Base-by-base conservation (phyloP, 1,284 basidiomycete genomes). In the Inonotus obliquus region DNA sequence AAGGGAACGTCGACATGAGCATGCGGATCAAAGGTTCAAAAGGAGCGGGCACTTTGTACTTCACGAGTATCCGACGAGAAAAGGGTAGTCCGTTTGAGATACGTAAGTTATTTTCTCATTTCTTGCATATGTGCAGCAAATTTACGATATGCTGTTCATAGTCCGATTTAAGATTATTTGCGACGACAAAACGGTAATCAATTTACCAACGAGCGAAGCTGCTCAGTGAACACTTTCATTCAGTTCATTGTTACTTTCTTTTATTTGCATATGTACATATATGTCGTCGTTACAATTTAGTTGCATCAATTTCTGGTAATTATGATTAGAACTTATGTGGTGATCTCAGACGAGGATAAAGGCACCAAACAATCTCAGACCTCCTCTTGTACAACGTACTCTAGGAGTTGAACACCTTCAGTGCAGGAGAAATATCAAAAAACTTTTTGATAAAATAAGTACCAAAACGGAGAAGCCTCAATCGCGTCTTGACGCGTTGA, bases 41-140 rank as follows among this genome's bases (percentile, higher is more conserved):
- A 76, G 82, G 87, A 83, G 77, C 83, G 14, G 89, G 89, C 5
- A 91, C 87, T 6, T 70, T 91, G 0, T 91, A 91, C 69, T 91
- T 91, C 70, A 91, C 89, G 5, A 91, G 87, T 69, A 86, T 91
- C 62, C 79, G 89, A 51, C 86, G 83, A 74, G 83, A 80, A n/a
- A 91, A 91, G 69, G 89, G 89, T 4, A 75, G 81, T 48, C 80
- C 81, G 0, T 92, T 89, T 70, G 83, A 80, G 37, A 85, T 87
- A 4, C 68, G 88, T 90, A 72, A 66, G 88, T 80, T 38, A 19
- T 25, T 11, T 14, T 19, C 27, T 27, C n/a, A 9, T 35, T 53
- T 14, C 19, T 17, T 7, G 10, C 17, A n/a, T 37, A 17, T 7
- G 14, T 13, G 32, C n/a, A 37, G 5, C 27, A n/a, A 49, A 29